Base-by-base conservation (phyloP, 306 rosid species). In the Cucurbita pepo region DNA sequence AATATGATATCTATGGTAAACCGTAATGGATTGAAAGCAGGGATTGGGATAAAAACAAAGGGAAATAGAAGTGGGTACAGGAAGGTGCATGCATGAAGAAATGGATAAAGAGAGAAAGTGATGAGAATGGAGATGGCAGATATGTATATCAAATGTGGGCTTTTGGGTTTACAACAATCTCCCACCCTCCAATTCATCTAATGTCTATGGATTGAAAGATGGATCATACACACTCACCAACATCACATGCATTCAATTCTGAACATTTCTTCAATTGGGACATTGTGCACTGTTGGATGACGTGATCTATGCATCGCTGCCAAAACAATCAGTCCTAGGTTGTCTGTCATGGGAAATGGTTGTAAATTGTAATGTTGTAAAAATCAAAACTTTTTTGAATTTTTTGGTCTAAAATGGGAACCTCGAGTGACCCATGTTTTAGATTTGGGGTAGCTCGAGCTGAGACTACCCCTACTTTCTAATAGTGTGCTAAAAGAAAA, bases 41-140 rank as follows among this genome's bases (percentile, higher is more conserved):
- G 25, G 2, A 1, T 25, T 25, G 25, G 25, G 25, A 25, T 25
- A 25, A 25, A 25, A 25, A 25, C 25, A 25, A 22, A 25, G 25
- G 25, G 53, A 65, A 45, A 10, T 65, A 3, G 30, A 65, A 41
- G 3, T 34, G 52, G 71, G 54, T 7, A 16, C 6, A n/a, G 71
- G 7, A 40, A 11, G 15, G 38, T 65, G 71, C 71, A 65, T 65
- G 71, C 71, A 65, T 65, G 72, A 25, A 44, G 72, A 65, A 65
- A 44, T 65, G 72, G 18, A 65, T 65, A 21, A 65, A 65, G 40
- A 44, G 45, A 65, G 72, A 65, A 65, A 65, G 38, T 65, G 72
- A 65, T 65, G 40, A 65, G 72, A 65, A 65, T 11, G 72, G 18
- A 21, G 12, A 65, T 65, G 19, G 37, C 0, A 45, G 7, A 65